Evolutionary conservation across 2,329 filamentous ascomycete genomes (phyloP).

Genomic region (Xylariaceae sp.): DNA sequence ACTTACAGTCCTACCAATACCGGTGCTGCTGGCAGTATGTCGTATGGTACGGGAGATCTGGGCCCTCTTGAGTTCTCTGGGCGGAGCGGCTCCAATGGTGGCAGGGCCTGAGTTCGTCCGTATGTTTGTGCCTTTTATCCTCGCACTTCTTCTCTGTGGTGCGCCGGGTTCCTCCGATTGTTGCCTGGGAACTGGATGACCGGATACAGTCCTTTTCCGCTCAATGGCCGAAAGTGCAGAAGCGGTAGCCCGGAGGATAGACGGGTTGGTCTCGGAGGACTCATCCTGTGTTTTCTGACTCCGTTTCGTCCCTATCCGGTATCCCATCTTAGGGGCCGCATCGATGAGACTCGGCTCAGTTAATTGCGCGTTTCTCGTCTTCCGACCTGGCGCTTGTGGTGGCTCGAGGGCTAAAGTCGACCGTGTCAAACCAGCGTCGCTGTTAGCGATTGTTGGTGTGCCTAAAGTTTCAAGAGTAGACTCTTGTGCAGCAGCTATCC

Average conservation of each 20-base stretch:
- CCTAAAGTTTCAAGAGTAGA: constrained; percentile 57
- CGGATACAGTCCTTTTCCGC: constrained; percentile 89
- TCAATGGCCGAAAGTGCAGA: constrained; percentile 51
- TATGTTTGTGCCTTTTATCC: constrained; percentile 66
- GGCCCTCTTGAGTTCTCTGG: constrained; percentile 79
- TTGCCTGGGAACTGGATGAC: constrained; percentile 61
- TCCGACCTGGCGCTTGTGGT: constrained; percentile 51
- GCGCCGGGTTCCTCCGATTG: constrained; percentile 61
- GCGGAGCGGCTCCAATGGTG: constrained; percentile 57
- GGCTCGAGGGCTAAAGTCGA: constrained; percentile 39
- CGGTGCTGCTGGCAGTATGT: constrained; percentile 63
- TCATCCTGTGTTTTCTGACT: constrained; percentile 39
- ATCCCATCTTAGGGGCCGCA: constrained; percentile 63
- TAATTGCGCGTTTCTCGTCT: constrained; percentile 52
- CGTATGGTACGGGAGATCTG: constrained; percentile 66
- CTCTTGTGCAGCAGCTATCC: constrained; percentile 40
- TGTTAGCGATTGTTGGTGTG: constrained; percentile 55
- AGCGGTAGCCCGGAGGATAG: constrained; percentile 38
- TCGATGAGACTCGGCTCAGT: constrained; percentile 53
- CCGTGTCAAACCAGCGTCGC: constrained; percentile 37
- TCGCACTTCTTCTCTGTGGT: constrained; percentile 67
- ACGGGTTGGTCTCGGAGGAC: constrained; percentile 41
- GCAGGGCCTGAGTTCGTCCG: constrained; percentile 60
- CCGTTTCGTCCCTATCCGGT: constrained; percentile 48
- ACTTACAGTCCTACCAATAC: constrained; percentile 82